Base-by-base conservation (phyloP, 2,329 filamentous ascomycete genomes). In the Lachnellula suecica region DNA sequence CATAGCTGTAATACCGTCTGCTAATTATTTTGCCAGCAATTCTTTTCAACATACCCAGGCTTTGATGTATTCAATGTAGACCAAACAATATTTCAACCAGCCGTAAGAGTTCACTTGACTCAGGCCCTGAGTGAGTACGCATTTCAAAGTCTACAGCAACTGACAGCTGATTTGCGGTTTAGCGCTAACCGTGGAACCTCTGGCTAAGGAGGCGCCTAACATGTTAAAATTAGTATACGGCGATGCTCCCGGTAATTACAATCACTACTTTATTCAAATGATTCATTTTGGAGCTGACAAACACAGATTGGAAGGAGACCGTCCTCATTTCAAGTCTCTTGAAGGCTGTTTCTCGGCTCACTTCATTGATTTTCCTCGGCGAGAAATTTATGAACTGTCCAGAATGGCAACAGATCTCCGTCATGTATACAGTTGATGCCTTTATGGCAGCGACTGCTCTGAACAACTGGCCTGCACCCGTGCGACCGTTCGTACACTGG, bases 331-430 rank as follows among this genome's bases (percentile, higher is more conserved):
- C 67, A 0, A 63, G 70, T 27, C 50, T 76, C 19, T 70, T 76
- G 2, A 64, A 70, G 15, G 58, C 78, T 8, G 70, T 82, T 9
- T 74, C 76, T 15, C 74, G 76, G 8, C 58, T 81, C 10, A 78
- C 78, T 0, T 75, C 78, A 1, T 69, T 75, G 4, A 71, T 79
- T 3, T 79, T 80, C 53, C 63, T 79, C 2, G 77, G 78, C 3
- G 58, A 64, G 4, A 64, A 68, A 4, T 59, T 78, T 11, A 77
- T 74, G 61, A 73, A 74, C 5, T 70, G 79, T 57, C 61, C 71
- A 25, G 64, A 70, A 31, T 81, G 77, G 77, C 68, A 79, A 17
- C 62, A 71, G 1, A 71, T 77, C 47, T 63, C 72, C 40, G 66
- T 74, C 63, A 63, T 68, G 23, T 77, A 75, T 58, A 72, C 73